A percentile compares a stretch with the other conserved stretches of the same genome.
Evolutionary conservation across 1,284 basidiomycete genomes (phyloP).

Genomic region (Crucibulum cyathiforme): DNA sequence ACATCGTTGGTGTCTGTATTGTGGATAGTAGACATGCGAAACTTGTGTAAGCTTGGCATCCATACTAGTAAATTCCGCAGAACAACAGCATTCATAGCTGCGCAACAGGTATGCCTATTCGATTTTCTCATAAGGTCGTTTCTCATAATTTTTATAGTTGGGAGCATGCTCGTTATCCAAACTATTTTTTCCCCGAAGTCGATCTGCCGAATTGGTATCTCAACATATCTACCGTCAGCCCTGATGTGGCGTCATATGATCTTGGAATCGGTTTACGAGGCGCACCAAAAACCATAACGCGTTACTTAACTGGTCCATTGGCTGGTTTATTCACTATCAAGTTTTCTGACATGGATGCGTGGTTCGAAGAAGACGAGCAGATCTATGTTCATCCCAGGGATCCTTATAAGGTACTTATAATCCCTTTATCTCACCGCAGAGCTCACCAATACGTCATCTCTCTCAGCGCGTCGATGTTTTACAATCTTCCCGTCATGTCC

Average conservation of each 20-base stretch:
- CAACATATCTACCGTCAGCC: constrained; percentile 34
- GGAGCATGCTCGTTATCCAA: constrained; percentile 59
- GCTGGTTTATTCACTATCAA: constrained; percentile 54
- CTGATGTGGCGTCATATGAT: constrained; percentile 48
- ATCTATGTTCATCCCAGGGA: constrained; percentile 69
- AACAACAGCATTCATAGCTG: not conserved
- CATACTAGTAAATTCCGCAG: not conserved
- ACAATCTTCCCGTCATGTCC: constrained; percentile 64
- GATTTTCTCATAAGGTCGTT: not conserved
- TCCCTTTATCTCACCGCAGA: not conserved
- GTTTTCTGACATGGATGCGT: constrained; percentile 60
- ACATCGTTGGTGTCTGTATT: constrained; percentile 57
- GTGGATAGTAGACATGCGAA: constrained; percentile 61
- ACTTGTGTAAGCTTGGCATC: constrained; percentile 55
- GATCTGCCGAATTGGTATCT: constrained; percentile 52
- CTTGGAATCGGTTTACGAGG: constrained; percentile 46
- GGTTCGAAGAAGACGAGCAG: constrained; percentile 74
- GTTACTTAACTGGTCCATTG: constrained; percentile 49
- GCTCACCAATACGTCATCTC: not conserved
- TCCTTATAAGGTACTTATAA: constrained; percentile 62
- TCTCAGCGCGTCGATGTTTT: constrained; percentile 63
- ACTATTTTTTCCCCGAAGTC: constrained; percentile 56
- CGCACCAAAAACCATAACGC: constrained; percentile 46
- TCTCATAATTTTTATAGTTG: constrained; percentile 48
- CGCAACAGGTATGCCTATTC: not conserved